Base-by-base conservation (phyloP, 768 basidiomycete genomes). In the Macrolepiota dolichaula region DNA sequence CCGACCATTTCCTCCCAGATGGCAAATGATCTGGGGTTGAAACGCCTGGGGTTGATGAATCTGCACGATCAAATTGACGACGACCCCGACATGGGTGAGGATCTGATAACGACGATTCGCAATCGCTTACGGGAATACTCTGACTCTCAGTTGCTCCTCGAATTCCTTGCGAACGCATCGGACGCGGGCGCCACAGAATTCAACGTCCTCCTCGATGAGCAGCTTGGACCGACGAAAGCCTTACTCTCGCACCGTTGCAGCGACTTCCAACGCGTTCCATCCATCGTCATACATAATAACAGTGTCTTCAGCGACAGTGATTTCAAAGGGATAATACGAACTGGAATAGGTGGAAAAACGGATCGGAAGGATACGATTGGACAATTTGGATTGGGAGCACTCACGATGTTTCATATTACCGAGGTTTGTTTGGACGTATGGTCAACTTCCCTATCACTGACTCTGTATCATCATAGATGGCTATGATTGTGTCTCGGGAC, bases 121-220 rank as follows among this genome's bases (percentile, higher is more conserved):
- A 75, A 76, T 10, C 75, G 74, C 0, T 67, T 85, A 15, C 67
- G 63, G n/a, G 72, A 78, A 17, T 84, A 84, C 52, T 72, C 71
- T 4, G 71, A 73, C 4, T 70, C 72, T 4, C 79, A 83, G 53
- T 74, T 81, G 5, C 66, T 79, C 32, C 74, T 74, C 1, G 83
- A 85, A 57, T 81, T 83, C 62, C 62, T 85, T 2, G 83, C 84
- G 1, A 84, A 85, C 60, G 83, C 83, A 1, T 71, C 72, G 4
- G 83, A 84, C 63, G 83, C 83, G 0, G 68, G 67, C 7, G 83
- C 83, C 0, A 76, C 72, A 3, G 64, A 69, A 19, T 79, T 84
- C 59, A 64, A 68, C 2, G 64, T 82, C 24, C 60, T 80, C 1
- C 54, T 82, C 6, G 79, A 83, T 59, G 69, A 75, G 12, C 58